Evolutionary conservation across 768 basidiomycete species (phyloP), one percentile per base, ranked within the genome.

Genomic region (Serpula lacrymans): DNA sequence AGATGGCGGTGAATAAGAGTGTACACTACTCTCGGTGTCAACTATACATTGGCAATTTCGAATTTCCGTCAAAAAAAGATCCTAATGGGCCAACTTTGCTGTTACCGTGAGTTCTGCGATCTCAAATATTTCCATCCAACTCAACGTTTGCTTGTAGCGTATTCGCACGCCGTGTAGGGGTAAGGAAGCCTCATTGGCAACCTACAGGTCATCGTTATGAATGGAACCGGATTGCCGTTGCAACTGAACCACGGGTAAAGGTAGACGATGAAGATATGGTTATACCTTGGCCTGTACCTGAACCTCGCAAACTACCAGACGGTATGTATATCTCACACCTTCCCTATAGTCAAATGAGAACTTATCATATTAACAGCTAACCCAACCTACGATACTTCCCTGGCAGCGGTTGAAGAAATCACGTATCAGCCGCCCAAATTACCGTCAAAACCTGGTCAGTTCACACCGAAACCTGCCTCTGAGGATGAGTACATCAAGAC

Each of bases 1-100:
- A 42, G 39, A 47, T 47, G n/a, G 49, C 57, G 5, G 48, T 59
- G 20, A 51, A 56, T 50, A 53, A 51, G 44, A 67, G 47, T 8
- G 79, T 80, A 42, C 83, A 86, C 57, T 92, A 92, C 55, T 84
- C 88, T 1, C 72, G 77, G 51, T 88, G 87, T 57, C 88, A 91
- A 54, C 72, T 92, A 18, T 86, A 78, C 55, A 59, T 91, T 38
- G 85, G 84, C 12, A 71, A 82, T 46, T 75, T 72, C 52, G 76
- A 79, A 48, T 72, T 82, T 45, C 75, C 79, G 22, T 62, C 74
- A n/a, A 57, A 63, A 36, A 49, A 63, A 45, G 63, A 61, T 42
- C 53, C 57, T 14, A 46, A 58, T 29, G 70, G 68, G 50, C 54
- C 59, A 35, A 59, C 61, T 27, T 56, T 63, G 39, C 62, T 58